These are phyloP conservation scores for Eucalyptus cloeziana DNA, from an alignment of 345 rosid species.

Conservation along the genomic window DNA sequence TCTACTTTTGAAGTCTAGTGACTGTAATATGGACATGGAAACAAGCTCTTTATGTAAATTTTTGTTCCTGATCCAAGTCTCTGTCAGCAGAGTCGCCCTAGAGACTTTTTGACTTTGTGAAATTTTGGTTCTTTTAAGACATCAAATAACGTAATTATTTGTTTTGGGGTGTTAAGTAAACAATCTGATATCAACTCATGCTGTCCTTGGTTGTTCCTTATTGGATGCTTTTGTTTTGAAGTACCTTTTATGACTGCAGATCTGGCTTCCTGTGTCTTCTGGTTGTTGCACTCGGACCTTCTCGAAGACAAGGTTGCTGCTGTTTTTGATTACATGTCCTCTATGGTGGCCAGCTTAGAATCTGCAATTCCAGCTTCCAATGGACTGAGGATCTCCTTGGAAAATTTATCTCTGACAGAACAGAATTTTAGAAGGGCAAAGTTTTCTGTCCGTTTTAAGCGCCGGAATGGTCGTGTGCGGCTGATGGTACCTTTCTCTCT, in stretches of 20 bases:
- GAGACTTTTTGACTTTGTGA: not conserved
- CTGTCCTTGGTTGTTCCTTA: not conserved
- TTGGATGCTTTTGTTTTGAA: not conserved
- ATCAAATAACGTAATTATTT: not conserved
- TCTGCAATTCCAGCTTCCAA: slow-evolving; percentile 25
- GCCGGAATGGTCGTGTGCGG: slow-evolving; percentile 80
- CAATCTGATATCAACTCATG: not conserved
- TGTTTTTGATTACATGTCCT: slow-evolving; percentile 66
- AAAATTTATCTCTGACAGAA: slow-evolving; percentile 28
- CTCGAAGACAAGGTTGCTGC: slow-evolving; percentile 44
- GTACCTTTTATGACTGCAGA: slow-evolving; percentile 26
- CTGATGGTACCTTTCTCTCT: slow-evolving; percentile 35
- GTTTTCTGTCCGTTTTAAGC: slow-evolving; percentile 63
- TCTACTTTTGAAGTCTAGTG: not conserved
- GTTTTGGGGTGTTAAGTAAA: not conserved
- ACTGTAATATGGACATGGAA: not conserved
- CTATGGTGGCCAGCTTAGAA: slow-evolving; percentile 57
- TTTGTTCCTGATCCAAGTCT: not conserved
- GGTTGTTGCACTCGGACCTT: slow-evolving; percentile 77
- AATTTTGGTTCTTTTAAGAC: not conserved
- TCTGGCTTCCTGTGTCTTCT: slow-evolving; percentile 49
- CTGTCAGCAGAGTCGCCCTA: not conserved
- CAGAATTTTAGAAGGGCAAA: slow-evolving; percentile 45
- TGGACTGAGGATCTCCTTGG: slow-evolving; percentile 33
- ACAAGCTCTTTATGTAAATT: not conserved